Percentiles rank a stretch among this genome's conserved stretches.
Evolutionary conservation across 768 basidiomycete species (phyloP).

Genomic region (Lentinula edodes): DNA sequence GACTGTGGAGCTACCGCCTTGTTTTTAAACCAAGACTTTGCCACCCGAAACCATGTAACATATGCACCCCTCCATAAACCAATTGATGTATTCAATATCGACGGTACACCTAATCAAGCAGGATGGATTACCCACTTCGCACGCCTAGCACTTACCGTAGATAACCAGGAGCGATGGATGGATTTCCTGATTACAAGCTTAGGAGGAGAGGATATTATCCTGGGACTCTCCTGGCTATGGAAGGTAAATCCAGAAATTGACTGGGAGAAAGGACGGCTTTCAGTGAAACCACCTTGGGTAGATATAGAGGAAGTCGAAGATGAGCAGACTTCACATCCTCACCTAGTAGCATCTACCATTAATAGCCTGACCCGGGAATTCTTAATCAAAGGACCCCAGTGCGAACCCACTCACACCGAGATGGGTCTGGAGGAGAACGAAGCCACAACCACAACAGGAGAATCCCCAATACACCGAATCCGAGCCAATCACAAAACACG

Average conservation of each 20-base stretch:
- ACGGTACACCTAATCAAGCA: neutral
- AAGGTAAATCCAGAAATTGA: neutral
- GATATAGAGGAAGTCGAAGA: neutral
- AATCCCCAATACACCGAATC: neutral
- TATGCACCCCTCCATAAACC: conserved; percentile 14
- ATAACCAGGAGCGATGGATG: neutral
- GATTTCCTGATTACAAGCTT: neutral
- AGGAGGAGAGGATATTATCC: neutral
- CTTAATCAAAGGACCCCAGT: no score
- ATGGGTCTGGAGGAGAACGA: no score
- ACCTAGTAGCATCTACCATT: no score
- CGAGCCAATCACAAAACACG: neutral
- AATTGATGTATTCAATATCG: neutral
- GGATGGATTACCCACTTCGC: neutral
- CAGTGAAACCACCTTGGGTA: neutral
- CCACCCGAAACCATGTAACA: no score
- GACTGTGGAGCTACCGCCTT: no score
- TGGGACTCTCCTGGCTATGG: neutral
- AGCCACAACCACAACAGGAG: no score
- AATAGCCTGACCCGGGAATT: neutral
- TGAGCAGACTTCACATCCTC: no score
- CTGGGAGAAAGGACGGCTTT: neutral
- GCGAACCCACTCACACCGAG: no score
- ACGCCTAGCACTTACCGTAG: conserved; percentile 7
- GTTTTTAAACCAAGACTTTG: no score